phyloP scores from a whole-genome alignment of 192 early-diverging fungal genomes.

The Backusella luteola region DNA sequence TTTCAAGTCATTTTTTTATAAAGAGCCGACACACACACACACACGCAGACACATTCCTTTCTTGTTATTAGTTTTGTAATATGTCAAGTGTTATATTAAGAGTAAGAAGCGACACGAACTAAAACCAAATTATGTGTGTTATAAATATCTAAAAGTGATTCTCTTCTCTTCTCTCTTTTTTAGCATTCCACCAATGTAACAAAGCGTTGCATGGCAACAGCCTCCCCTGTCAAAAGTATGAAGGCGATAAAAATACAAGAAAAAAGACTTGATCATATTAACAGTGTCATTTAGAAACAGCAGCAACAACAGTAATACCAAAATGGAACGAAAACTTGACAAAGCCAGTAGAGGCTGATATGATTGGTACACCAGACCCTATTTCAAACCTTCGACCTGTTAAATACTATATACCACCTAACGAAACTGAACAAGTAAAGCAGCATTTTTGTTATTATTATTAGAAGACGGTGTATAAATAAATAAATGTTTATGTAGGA shows the following conservation, averaged over 20 bases:
- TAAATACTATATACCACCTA: slow-evolving; percentile 43
- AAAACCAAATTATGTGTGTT: too few relatives aligned
- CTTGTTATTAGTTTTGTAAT: background rate
- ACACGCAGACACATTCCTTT: background rate
- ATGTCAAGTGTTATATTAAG: background rate
- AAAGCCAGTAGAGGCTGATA: slow-evolving; percentile 28
- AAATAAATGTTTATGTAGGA: slow-evolving; percentile 27
- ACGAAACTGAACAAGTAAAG: slow-evolving; percentile 45
- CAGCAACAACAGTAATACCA: background rate
- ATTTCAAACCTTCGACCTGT: slow-evolving; percentile 55
- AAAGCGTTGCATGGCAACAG: background rate
- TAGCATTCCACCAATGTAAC: background rate
- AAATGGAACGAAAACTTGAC: slow-evolving; percentile 20
- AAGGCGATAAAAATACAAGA: background rate
- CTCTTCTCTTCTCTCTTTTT: too few relatives aligned
- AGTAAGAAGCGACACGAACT: background rate
- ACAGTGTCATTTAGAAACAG: background rate
- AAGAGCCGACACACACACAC: background rate
- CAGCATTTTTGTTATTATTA: background rate
- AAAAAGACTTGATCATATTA: background rate
- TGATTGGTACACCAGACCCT: slow-evolving; percentile 51
- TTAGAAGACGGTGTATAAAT: background rate
- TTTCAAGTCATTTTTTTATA: background rate
- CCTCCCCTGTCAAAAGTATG: background rate
- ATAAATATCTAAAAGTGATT: too few relatives aligned